Evolutionary conservation across 1,284 basidiomycete species (phyloP).

Genomic region (Rhizopogon parksii): DNA sequence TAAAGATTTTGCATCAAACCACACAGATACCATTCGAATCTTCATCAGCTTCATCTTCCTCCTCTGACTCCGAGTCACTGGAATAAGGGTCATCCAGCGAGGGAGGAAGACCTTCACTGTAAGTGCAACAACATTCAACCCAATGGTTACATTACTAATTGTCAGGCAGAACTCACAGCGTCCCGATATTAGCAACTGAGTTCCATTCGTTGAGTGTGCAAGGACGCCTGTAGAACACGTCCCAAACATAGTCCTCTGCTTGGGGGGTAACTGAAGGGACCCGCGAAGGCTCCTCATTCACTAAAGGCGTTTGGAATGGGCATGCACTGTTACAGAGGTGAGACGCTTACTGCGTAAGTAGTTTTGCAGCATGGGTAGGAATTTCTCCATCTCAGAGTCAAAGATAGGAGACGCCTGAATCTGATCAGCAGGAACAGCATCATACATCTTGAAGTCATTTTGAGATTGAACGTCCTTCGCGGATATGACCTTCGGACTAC

Average conservation of each 20-base stretch:
- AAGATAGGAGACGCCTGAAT: conserved; percentile 27
- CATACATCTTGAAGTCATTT: conserved; percentile 58
- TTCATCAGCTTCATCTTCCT: conserved; percentile 70
- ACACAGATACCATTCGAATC: conserved; percentile 63
- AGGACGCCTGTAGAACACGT: conserved; percentile 68
- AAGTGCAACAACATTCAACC: conserved; percentile 3
- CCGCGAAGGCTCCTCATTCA: conserved; percentile 18
- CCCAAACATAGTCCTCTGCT: conserved; percentile 65
- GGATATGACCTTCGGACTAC: conserved; percentile 50
- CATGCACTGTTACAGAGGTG: neutral
- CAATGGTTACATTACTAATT: neutral
- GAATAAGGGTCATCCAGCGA: conserved; percentile 38
- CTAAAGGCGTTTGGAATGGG: conserved; percentile 4
- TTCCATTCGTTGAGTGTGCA: conserved; percentile 53
- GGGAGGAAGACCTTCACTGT: conserved; percentile 58
- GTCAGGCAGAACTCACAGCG: conserved; percentile 39
- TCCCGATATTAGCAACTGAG: conserved; percentile 53
- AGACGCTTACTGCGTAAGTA: conserved; percentile 51
- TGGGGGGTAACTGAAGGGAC: neutral
- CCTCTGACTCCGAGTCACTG: conserved; percentile 54
- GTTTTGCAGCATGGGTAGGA: conserved; percentile 62
- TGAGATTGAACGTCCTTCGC: conserved; percentile 39
- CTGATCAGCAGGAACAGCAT: conserved; percentile 51
- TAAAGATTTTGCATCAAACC: neutral
- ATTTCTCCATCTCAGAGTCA: conserved; percentile 66